Percentiles rank a stretch among this genome's conserved stretches.
phyloP scores from a whole-genome alignment of 2,329 filamentous ascomycete genomes.

The Anisogramma anomala region DNA sequence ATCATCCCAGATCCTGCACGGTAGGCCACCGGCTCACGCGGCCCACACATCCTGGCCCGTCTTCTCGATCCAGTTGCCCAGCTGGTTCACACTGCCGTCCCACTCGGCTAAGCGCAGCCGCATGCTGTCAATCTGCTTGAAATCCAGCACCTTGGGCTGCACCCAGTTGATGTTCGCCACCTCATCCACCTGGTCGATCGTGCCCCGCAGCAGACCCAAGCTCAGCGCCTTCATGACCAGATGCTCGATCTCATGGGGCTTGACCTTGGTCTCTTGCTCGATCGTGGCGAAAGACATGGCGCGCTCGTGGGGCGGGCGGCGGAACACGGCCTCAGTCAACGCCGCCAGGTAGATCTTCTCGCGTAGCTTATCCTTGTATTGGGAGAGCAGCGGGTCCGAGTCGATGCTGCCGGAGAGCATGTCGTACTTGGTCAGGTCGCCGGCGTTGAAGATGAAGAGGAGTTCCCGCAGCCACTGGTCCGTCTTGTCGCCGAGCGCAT shows the following conservation, averaged over 20 bases:
- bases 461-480: conserved; percentile 86
- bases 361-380: conserved; percentile 74
- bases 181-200: conserved; percentile 91
- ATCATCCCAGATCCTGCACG: background rate
- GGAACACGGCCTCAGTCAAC: conserved; percentile 91
- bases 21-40: conserved; percentile 36
- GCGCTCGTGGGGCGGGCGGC: conserved; percentile 86
- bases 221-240: conserved; percentile 99
- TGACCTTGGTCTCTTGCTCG: conserved; percentile 82
- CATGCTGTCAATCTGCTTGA: conserved; percentile 92
- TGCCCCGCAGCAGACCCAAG: conserved; percentile 76
- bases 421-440: conserved; percentile 81
- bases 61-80: conserved; percentile 94
- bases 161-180: conserved; percentile 97
- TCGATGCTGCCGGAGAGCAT: conserved; percentile 68
- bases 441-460: conserved; percentile 95
- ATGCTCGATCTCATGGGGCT: conserved; percentile 87
- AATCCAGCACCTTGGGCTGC: conserved; percentile 93
- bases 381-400: conserved; percentile 65
- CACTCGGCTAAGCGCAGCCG: conserved; percentile 77
- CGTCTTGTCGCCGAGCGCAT: conserved; percentile 59
- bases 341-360: conserved; percentile 98
- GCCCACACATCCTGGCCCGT: conserved; percentile 95
- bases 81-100: conserved; percentile 89
- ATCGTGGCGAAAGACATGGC: conserved; percentile 88